phyloP scores from a whole-genome alignment of 2,329 filamentous ascomycete species.

The Sporothrix protearum region DNA sequence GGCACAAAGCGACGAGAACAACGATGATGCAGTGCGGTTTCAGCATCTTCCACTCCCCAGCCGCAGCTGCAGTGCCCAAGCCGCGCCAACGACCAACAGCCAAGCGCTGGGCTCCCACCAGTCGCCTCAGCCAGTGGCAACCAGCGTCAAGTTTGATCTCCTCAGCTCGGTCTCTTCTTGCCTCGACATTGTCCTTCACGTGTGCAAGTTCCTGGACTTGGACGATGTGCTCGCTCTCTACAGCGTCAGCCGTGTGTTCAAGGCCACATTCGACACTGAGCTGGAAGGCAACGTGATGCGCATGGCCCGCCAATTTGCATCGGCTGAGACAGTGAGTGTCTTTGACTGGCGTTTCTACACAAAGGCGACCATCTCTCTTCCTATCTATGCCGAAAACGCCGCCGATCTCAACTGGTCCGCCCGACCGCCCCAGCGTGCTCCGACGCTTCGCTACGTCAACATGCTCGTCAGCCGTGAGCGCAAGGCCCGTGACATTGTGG shows the following conservation, averaged over 20 bases:
- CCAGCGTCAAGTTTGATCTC: slow-evolving; percentile 37
- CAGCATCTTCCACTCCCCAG: background rate
- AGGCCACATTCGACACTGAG: slow-evolving; percentile 56
- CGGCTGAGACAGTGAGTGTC: slow-evolving; percentile 52
- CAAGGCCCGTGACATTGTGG: slow-evolving; percentile 59
- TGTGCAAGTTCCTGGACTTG: slow-evolving; percentile 53
- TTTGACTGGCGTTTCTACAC: slow-evolving; percentile 62
- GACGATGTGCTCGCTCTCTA: slow-evolving; percentile 62
- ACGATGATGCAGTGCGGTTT: background rate
- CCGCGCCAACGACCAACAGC: background rate
- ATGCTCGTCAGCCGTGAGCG: slow-evolving; percentile 61
- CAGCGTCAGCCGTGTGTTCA: slow-evolving; percentile 59
- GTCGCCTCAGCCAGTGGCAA: background rate
- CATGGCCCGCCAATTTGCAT: slow-evolving; percentile 49
- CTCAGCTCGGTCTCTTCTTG: slow-evolving; percentile 44
- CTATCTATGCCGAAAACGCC: background rate
- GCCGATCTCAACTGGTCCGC: background rate
- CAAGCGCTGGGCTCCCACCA: background rate
- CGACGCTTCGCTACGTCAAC: slow-evolving; percentile 59
- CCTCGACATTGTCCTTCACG: slow-evolving; percentile 51
- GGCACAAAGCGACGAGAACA: background rate
- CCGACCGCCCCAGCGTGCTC: background rate
- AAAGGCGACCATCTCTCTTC: slow-evolving; percentile 24
- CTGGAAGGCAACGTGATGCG: slow-evolving; percentile 56
- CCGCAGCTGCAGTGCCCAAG: background rate